These are phyloP conservation scores for Lathyrus tuberosus DNA, from an alignment of 306 rosid genomes.

Conservation along the genomic window DNA sequence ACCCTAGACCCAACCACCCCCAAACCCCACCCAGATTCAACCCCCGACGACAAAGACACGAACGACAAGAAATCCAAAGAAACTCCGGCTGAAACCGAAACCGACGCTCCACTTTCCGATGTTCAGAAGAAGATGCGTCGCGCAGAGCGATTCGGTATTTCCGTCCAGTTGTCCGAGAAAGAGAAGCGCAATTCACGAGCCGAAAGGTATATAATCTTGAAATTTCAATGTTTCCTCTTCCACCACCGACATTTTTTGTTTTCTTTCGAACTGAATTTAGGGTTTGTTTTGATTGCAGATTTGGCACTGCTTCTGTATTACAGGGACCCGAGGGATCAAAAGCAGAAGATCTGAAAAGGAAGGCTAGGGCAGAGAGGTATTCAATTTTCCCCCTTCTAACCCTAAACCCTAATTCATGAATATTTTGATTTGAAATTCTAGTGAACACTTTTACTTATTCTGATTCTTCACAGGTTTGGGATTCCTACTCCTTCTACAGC, in stretches of 20 bases:
- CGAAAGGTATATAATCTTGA: slow-evolving; percentile 55
- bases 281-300: slow-evolving; percentile 49
- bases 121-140: slow-evolving; percentile 80
- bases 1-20: slow-evolving; percentile 51
- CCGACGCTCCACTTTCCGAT: slow-evolving; percentile 48
- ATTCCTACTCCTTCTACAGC: slow-evolving; percentile 52
- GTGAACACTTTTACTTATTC: neutral
- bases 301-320: slow-evolving; percentile 53
- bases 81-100: slow-evolving; percentile 21
- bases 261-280: neutral
- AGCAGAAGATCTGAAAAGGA: slow-evolving; percentile 77
- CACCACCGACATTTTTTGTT: too few relatives aligned
- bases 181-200: slow-evolving; percentile 93
- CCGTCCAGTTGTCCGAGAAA: slow-evolving; percentile 70
- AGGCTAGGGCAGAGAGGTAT: slow-evolving; percentile 92
- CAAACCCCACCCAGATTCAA: slow-evolving; percentile 36
- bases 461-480: slow-evolving; percentile 66
- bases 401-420: slow-evolving; percentile 4
- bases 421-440: neutral
- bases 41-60: slow-evolving; percentile 27
- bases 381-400: slow-evolving; percentile 12
- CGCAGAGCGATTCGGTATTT: slow-evolving; percentile 91
- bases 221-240: too few relatives aligned
- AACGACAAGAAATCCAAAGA: slow-evolving; percentile 40
- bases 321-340: slow-evolving; percentile 56